Evolutionary conservation across 768 basidiomycete genomes (phyloP).

Genomic region (Tylopilus vinaceipallidus): DNA sequence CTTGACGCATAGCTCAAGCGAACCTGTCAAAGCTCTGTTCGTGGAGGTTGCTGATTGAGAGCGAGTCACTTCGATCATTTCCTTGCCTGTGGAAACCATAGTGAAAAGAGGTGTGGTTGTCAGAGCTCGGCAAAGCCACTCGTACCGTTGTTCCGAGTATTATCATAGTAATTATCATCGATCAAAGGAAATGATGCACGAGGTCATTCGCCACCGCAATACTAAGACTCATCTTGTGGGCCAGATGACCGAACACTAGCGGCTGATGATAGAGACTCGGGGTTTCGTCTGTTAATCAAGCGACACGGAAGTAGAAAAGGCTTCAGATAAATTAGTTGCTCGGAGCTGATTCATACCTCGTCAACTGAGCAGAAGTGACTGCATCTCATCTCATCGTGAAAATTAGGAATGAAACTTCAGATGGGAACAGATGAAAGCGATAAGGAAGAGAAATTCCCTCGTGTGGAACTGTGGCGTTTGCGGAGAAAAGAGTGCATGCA

Average conservation of each 20-base stretch:
- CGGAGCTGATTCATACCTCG: constrained; percentile 12
- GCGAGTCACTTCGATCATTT: constrained; percentile 10
- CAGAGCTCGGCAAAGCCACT: constrained; percentile 16
- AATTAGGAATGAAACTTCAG: constrained; percentile 15
- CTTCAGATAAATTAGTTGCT: constrained; percentile 17
- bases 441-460: constrained; percentile 15
- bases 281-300: constrained; percentile 10
- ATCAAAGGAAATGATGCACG: constrained; percentile 24
- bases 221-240: constrained; percentile 7
- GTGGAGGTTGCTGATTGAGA: neutral
- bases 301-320: constrained; percentile 10
- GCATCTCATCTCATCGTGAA: constrained; percentile 16
- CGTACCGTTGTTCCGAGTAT: constrained; percentile 15
- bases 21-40: constrained; percentile 8
- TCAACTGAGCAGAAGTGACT: constrained; percentile 14
- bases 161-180: constrained; percentile 18
- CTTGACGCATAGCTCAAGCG: constrained; percentile 11
- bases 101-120: constrained; percentile 15
- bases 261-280: constrained; percentile 19
- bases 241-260: constrained; percentile 14
- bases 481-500: constrained; percentile 24
- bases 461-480: constrained; percentile 22
- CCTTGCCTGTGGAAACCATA: constrained; percentile 7
- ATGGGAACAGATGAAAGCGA: constrained; percentile 21
- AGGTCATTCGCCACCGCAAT: constrained; percentile 22